Evolutionary conservation across 495 filamentous ascomycete genomes (phyloP).

Genomic region (Aspergillus heteromorphus): DNA sequence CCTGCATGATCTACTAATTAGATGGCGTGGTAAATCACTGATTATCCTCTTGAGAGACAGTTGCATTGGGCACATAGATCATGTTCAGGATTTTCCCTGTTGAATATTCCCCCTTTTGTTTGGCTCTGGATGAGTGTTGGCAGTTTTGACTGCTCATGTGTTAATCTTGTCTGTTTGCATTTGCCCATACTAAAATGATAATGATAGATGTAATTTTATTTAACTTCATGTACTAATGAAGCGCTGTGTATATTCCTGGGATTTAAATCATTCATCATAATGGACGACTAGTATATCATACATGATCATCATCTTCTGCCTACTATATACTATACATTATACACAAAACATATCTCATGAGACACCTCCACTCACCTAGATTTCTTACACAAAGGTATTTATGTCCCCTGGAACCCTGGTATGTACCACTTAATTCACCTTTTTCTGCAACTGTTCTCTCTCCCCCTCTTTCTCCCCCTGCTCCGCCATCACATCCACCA

Average conservation of each 20-base stretch:
- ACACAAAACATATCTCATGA: neutral
- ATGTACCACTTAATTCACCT: neutral
- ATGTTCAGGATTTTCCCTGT: neutral
- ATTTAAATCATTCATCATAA: neutral
- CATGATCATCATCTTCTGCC: too few relatives aligned
- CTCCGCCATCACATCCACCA: conserved; percentile 9
- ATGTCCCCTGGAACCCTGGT: too few relatives aligned
- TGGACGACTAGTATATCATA: neutral
- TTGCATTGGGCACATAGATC: neutral
- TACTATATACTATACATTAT: neutral
- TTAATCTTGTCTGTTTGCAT: neutral
- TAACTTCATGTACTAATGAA: too few relatives aligned
- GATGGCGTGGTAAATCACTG: neutral
- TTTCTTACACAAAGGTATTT: too few relatives aligned
- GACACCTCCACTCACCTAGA: too few relatives aligned
- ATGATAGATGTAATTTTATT: neutral
- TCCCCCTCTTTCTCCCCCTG: conserved; percentile 11
- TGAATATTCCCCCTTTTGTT: conserved; percentile 25
- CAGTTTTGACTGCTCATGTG: neutral
- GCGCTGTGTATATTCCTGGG: neutral
- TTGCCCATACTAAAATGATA: neutral
- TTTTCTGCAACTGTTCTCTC: neutral
- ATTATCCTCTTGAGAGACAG: neutral
- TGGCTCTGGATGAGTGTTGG: neutral
- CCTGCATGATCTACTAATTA: neutral